These are phyloP conservation scores for Paxillus rubicundulus DNA, from an alignment of 768 basidiomycete genomes.

Conservation along the genomic window DNA sequence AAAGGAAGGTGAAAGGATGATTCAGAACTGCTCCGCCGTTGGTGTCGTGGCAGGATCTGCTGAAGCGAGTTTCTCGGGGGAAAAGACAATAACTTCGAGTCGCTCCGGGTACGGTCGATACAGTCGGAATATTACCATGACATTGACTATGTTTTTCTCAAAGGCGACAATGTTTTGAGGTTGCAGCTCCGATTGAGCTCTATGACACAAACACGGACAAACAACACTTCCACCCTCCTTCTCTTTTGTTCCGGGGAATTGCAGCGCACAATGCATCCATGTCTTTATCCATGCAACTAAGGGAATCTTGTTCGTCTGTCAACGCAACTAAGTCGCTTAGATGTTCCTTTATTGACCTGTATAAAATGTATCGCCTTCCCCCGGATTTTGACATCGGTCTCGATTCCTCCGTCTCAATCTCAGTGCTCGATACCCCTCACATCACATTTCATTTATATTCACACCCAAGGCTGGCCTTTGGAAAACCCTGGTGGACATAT, in stretches of 20 bases:
- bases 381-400: conserved; percentile 6
- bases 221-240: background rate
- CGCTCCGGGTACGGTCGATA: background rate
- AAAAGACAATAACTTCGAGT: conserved; percentile 1
- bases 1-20: conserved; percentile 1
- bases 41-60: background rate
- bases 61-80: background rate
- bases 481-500: conserved; percentile 10
- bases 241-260: conserved; percentile 2
- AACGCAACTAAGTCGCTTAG: conserved; percentile 6
- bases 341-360: conserved; percentile 1
- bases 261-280: conserved; percentile 10
- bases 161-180: conserved; percentile 2
- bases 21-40: background rate
- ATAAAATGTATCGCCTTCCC: conserved; percentile 13
- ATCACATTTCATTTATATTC: conserved; percentile 10
- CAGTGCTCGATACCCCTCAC: conserved; percentile 6
- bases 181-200: conserved; percentile 5
- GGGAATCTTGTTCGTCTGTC: conserved; percentile 1
- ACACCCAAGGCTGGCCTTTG: conserved; percentile 22
- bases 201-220: conserved; percentile 7
- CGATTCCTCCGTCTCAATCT: conserved; percentile 4
- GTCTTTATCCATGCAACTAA: conserved; percentile 7
- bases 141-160: background rate
- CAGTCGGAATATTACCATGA: background rate